A percentile compares a stretch with the other conserved stretches of the same genome.
Conservation (phyloP, 495 filamentous ascomycete genomes). For the Aspergillus homomorphus region DNA sequence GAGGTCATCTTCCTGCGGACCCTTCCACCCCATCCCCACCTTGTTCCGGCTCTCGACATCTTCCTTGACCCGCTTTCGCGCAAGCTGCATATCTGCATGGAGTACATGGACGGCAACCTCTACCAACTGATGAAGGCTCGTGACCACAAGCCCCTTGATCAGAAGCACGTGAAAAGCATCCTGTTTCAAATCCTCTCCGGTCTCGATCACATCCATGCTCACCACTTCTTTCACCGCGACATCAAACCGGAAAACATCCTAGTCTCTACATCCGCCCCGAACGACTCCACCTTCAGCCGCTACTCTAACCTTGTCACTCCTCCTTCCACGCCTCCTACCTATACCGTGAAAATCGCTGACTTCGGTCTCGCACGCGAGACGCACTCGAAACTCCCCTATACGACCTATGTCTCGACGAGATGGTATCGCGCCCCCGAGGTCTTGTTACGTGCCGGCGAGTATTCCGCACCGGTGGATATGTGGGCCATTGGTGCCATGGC, state of each 20-base stretch:
- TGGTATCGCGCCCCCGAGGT: slow-evolving; percentile 99
- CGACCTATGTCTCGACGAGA: slow-evolving; percentile 95
- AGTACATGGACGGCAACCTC: slow-evolving; percentile 99
- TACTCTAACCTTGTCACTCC: slow-evolving; percentile 94
- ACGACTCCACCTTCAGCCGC: slow-evolving; percentile 81
- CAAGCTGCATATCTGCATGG: slow-evolving; percentile 98
- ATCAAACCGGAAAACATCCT: slow-evolving; percentile 99
- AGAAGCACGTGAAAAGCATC: slow-evolving; percentile 93
- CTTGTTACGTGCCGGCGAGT: slow-evolving; percentile 89
- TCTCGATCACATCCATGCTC: slow-evolving; percentile 93
- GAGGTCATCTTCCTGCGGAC: slow-evolving; percentile 96
- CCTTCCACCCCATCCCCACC: slow-evolving; percentile 79
- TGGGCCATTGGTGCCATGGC: slow-evolving; percentile 99
- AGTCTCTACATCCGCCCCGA: slow-evolving; percentile 84
- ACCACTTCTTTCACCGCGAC: slow-evolving; percentile 97
- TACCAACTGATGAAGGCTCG: slow-evolving; percentile 99
- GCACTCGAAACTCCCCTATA: slow-evolving; percentile 92
- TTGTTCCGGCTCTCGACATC: slow-evolving; percentile 97
- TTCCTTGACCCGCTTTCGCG: slow-evolving; percentile 94
- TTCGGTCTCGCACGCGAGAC: slow-evolving; percentile 98
- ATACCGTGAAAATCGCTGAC: slow-evolving; percentile 98
- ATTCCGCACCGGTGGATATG: slow-evolving; percentile 97
- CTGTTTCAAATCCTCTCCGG: slow-evolving; percentile 95
- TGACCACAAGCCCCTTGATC: slow-evolving; percentile 90
- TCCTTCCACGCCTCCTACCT: slow-evolving; percentile 86